Percentiles rank a stretch among this genome's conserved stretches.
Conservation (phyloP, 371 early-diverging fungal species). For the Mucor ambiguus region DNA sequence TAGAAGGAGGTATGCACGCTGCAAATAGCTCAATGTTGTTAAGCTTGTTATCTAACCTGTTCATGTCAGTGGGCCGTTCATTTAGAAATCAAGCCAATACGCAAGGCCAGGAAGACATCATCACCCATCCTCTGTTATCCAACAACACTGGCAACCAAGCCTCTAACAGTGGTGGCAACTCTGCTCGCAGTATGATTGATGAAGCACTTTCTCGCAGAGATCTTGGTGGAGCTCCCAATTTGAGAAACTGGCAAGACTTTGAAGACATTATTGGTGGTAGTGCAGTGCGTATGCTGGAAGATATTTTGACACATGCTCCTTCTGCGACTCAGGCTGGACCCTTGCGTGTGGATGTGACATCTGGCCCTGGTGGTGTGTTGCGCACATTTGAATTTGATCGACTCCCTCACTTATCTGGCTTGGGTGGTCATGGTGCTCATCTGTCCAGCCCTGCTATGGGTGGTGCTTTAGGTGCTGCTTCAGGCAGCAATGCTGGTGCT, state of each 20-base stretch:
- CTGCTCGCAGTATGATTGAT: constrained; percentile 17
- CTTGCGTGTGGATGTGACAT: constrained; percentile 58
- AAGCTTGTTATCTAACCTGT: background rate
- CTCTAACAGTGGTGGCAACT: background rate
- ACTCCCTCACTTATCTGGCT: background rate
- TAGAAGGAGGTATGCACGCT: constrained; percentile 27
- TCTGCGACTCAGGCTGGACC: constrained; percentile 34
- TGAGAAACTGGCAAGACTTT: constrained; percentile 63
- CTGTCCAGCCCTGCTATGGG: background rate
- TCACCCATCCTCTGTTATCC: constrained; percentile 73
- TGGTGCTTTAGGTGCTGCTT: background rate
- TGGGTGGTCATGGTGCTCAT: background rate
- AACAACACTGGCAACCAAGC: constrained; percentile 32
- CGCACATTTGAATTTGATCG: constrained; percentile 50
- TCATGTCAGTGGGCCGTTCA: constrained; percentile 26
- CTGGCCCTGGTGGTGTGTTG: constrained; percentile 43
- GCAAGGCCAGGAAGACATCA: constrained; percentile 54
- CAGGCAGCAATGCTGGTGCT: background rate
- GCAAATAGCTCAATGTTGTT: background rate
- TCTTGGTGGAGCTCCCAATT: constrained; percentile 19
- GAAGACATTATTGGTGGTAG: constrained; percentile 74
- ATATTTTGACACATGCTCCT: constrained; percentile 58
- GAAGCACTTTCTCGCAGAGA: constrained; percentile 20
- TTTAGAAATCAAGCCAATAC: constrained; percentile 26
- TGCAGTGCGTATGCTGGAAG: constrained; percentile 69